phyloP scores from a whole-genome alignment of 768 basidiomycete species.

The Crassisporium funariophilum region DNA sequence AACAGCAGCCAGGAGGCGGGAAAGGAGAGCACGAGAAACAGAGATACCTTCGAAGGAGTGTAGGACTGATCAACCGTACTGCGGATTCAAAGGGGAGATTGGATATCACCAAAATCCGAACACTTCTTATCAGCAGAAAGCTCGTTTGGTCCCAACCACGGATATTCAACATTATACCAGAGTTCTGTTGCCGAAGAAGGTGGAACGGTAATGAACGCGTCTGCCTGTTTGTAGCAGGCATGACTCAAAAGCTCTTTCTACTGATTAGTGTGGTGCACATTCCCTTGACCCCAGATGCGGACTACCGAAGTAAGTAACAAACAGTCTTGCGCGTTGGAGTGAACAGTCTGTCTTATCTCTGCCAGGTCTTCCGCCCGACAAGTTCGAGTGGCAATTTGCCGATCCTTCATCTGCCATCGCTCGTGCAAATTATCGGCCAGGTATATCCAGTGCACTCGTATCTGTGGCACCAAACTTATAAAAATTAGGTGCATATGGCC shows the following conservation, averaged over 20 bases:
- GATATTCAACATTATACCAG: conserved; percentile 74
- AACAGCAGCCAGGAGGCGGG: conserved; percentile 13
- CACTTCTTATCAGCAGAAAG: conserved; percentile 49
- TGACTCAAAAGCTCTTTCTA: too few relatives aligned
- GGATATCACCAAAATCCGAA: conserved; percentile 36
- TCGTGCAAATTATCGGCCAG: conserved; percentile 49
- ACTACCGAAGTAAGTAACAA: conserved; percentile 57
- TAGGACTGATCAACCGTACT: conserved; percentile 31
- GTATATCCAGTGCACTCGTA: conserved; percentile 28
- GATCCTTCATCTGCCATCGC: conserved; percentile 65
- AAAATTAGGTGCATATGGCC: conserved; percentile 49
- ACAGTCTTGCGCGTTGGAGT: background rate
- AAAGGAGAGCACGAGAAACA: conserved; percentile 19
- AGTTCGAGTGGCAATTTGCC: conserved; percentile 60
- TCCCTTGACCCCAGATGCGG: conserved; percentile 57
- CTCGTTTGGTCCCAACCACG: conserved; percentile 43
- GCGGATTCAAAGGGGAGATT: conserved; percentile 36
- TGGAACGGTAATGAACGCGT: conserved; percentile 66
- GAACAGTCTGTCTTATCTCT: conserved; percentile 1
- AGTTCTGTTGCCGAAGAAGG: conserved; percentile 48
- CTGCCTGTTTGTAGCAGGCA: too few relatives aligned
- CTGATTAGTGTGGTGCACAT: conserved; percentile 62
- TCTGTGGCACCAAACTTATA: background rate
- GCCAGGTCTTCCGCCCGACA: conserved; percentile 45
- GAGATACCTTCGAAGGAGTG: conserved; percentile 40